Conservation (phyloP, 495 filamentous ascomycete species). For the Thermothielavioides terrestris region DNA sequence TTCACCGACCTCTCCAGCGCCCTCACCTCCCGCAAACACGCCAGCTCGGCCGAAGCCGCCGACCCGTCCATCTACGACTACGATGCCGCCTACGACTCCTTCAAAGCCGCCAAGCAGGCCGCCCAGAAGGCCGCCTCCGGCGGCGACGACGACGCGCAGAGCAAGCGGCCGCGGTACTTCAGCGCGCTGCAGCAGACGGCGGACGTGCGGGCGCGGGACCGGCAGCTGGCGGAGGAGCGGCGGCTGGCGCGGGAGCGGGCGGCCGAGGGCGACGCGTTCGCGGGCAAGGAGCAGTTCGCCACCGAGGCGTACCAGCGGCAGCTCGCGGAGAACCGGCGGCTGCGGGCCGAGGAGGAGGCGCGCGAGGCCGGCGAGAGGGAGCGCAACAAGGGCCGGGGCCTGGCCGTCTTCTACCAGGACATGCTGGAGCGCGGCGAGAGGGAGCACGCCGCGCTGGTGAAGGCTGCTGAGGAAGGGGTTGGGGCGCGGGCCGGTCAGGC, state of each 20-base stretch:
- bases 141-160: conserved; percentile 29
- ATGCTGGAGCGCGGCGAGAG: conserved; percentile 70
- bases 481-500: conserved; percentile 17
- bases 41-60: conserved; percentile 46
- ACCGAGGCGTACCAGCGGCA: conserved; percentile 92
- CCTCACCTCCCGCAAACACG: conserved; percentile 46
- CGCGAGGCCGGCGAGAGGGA: conserved; percentile 62
- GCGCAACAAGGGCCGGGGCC: conserved; percentile 59
- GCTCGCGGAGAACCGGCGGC: conserved; percentile 68
- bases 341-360: conserved; percentile 72
- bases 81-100: conserved; percentile 61
- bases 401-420: conserved; percentile 80
- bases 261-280: conserved; percentile 87
- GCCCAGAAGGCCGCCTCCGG: conserved; percentile 14
- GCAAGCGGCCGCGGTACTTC: conserved; percentile 77
- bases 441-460: conserved; percentile 63
- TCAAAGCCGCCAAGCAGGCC: conserved; percentile 38
- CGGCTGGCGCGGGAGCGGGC: conserved; percentile 80
- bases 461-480: conserved; percentile 55
- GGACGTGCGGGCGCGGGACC: conserved; percentile 80
- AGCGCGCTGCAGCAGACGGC: conserved; percentile 67
- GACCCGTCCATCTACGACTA: conserved; percentile 72
- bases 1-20: conserved; percentile 50
- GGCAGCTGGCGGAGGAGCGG: conserved; percentile 79
- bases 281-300: conserved; percentile 93